Conservation (phyloP, 2,329 filamentous ascomycete species). For the Claviceps lovelessii region DNA sequence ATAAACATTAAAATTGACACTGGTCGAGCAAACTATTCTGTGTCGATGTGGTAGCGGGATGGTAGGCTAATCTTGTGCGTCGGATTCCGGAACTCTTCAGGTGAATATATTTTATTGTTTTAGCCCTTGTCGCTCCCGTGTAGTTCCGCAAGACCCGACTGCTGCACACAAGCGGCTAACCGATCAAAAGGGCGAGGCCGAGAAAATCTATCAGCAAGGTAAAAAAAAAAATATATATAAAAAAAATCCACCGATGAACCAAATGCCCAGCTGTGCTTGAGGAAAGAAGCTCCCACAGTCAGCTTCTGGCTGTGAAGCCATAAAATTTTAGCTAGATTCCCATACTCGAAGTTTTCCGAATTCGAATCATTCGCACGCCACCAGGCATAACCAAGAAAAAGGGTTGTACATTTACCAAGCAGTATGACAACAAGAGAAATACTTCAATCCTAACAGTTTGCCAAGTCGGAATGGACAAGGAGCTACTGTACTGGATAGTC, state of each 20-base stretch:
- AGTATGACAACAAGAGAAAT: neutral
- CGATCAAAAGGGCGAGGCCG: neutral
- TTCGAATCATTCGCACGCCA: constrained; percentile 1
- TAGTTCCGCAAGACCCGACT: neutral
- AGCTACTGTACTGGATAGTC: neutral
- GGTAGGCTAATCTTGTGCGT: neutral
- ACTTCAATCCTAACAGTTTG: neutral
- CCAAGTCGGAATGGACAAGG: neutral
- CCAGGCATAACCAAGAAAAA: constrained; percentile 2
- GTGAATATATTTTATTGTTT: neutral
- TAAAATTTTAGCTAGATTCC: neutral
- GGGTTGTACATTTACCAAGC: constrained; percentile 3
- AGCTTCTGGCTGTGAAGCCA: neutral
- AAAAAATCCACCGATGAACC: constrained; percentile 47
- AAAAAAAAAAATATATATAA: constrained; percentile 31
- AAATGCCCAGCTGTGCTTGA: neutral
- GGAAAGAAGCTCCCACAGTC: neutral
- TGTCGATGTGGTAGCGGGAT: neutral
- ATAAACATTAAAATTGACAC: neutral
- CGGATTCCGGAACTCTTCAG: neutral
- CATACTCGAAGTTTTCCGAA: neutral
- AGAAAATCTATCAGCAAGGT: constrained; percentile 47
- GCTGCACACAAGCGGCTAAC: neutral
- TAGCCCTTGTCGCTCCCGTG: neutral
- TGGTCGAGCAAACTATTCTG: neutral